These are phyloP conservation scores for Kurtzmaniella natalensis DNA, from an alignment of 1,139 yeast species.

Conservation along the genomic window DNA sequence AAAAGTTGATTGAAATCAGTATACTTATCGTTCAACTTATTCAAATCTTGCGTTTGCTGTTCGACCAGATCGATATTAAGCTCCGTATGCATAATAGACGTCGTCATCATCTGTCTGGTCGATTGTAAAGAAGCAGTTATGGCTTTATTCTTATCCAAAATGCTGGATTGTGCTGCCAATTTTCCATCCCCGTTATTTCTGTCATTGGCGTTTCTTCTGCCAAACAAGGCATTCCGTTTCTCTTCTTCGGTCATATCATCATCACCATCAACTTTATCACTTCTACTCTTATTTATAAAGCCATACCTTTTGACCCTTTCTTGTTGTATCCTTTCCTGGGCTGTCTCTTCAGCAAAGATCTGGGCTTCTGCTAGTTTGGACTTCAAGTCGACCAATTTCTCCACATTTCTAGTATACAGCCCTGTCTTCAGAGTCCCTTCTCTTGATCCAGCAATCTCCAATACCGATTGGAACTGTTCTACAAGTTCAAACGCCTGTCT, in stretches of 20 bases:
- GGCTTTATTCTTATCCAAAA: slow-evolving; percentile 46
- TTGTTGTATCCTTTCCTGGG: slow-evolving; percentile 24
- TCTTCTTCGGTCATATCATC: slow-evolving; percentile 5
- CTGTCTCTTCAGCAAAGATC: slow-evolving; percentile 19
- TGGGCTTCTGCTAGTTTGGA: slow-evolving; percentile 22
- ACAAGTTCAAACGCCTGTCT: background rate
- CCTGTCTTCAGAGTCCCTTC: background rate
- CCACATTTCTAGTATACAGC: slow-evolving; percentile 16
- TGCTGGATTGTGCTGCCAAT: slow-evolving; percentile 25
- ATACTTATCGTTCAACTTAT: slow-evolving; percentile 47
- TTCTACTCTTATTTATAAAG: too few species aligned
- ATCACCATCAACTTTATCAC: slow-evolving; percentile 3
- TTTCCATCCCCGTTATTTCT: slow-evolving; percentile 6
- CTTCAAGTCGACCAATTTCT: slow-evolving; percentile 20
- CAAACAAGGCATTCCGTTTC: slow-evolving; percentile 16
- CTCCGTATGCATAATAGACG: slow-evolving; percentile 57
- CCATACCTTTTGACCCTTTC: slow-evolving; percentile 22
- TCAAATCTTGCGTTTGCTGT: slow-evolving; percentile 51
- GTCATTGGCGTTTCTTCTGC: slow-evolving; percentile 13
- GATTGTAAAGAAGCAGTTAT: slow-evolving; percentile 51
- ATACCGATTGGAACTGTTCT: background rate
- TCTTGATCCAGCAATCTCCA: background rate
- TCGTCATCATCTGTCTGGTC: slow-evolving; percentile 50
- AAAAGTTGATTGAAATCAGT: slow-evolving; percentile 52
- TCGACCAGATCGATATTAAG: slow-evolving; percentile 59